These are phyloP conservation scores for Helotiales sp. DNA, from an alignment of 2,329 filamentous ascomycete species.

Conservation along the genomic window DNA sequence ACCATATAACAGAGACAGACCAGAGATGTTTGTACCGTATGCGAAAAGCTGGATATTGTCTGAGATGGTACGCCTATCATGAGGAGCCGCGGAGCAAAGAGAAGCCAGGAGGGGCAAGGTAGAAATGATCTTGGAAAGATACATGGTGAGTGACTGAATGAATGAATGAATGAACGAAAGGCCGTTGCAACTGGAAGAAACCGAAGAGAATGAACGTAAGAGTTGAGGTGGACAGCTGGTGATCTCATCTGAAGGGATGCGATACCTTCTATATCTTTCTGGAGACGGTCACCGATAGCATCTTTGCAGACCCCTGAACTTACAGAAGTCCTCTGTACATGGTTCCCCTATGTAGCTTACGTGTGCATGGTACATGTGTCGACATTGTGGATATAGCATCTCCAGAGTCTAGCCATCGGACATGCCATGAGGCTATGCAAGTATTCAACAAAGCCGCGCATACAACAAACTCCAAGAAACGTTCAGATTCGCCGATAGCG, in stretches of 20 bases:
- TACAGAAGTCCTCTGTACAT: neutral
- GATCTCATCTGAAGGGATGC: neutral
- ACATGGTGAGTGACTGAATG: neutral
- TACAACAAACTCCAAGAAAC: no score
- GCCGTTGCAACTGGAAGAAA: neutral
- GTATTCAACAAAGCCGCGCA: no score
- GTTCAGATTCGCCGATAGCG: no score
- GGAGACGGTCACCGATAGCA: neutral
- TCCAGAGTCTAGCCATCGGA: neutral
- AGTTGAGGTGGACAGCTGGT: neutral
- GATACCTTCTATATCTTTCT: neutral
- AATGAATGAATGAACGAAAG: no score
- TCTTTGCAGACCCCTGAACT: neutral
- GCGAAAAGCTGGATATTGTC: constrained; percentile 28
- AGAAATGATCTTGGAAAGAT: neutral
- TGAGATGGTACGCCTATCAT: neutral
- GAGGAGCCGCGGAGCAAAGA: neutral
- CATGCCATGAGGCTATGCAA: no score
- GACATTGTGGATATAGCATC: no score
- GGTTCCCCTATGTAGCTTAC: neutral
- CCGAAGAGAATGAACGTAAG: no score
- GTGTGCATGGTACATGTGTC: neutral
- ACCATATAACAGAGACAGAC: constrained; percentile 32
- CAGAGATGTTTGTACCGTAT: constrained; percentile 32
- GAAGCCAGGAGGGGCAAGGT: neutral